These are phyloP conservation scores for Polytolypa hystricis DNA, from an alignment of 2,329 filamentous ascomycete species.

Conservation along the genomic window DNA sequence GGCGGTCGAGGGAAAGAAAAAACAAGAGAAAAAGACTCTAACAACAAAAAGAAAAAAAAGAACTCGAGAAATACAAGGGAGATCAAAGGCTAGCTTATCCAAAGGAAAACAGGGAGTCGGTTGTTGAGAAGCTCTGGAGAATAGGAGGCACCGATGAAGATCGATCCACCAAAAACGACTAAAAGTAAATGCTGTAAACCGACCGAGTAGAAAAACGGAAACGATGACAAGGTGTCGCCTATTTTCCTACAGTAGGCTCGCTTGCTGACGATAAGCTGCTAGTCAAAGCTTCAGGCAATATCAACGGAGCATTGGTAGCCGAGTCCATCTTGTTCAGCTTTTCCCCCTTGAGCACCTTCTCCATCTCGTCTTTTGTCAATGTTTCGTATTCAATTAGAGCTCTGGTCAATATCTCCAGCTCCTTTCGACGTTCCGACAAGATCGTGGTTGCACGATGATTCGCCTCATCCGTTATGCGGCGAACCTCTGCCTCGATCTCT, in stretches of 20 bases:
- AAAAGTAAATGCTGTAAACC: too few relatives aligned
- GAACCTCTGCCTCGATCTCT: slow-evolving; percentile 79
- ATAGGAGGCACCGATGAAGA: too few relatives aligned
- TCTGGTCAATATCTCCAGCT: slow-evolving; percentile 77
- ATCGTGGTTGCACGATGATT: slow-evolving; percentile 62
- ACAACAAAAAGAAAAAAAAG: not conserved
- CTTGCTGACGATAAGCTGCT: slow-evolving; percentile 6
- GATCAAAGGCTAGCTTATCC: not conserved
- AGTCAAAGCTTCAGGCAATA: slow-evolving; percentile 48
- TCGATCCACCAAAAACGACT: too few relatives aligned
- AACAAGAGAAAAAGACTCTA: not conserved
- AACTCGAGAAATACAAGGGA: not conserved
- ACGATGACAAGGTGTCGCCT: too few relatives aligned
- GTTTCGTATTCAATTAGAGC: slow-evolving; percentile 93
- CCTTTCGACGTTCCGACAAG: slow-evolving; percentile 62
- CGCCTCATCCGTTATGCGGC: slow-evolving; percentile 70
- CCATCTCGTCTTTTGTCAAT: slow-evolving; percentile 75
- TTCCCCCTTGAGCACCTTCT: slow-evolving; percentile 80
- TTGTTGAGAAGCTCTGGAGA: too few relatives aligned
- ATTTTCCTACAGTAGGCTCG: slow-evolving; percentile 18
- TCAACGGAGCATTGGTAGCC: slow-evolving; percentile 46
- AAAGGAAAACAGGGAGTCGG: too few relatives aligned
- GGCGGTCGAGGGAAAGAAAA: not conserved
- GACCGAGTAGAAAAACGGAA: too few relatives aligned
- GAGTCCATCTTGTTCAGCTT: slow-evolving; percentile 57